Evolutionary conservation across 1,139 yeast genomes (phyloP), one percentile per base, ranked within the genome.

Genomic region (Suhomyces wounanorum): DNA sequence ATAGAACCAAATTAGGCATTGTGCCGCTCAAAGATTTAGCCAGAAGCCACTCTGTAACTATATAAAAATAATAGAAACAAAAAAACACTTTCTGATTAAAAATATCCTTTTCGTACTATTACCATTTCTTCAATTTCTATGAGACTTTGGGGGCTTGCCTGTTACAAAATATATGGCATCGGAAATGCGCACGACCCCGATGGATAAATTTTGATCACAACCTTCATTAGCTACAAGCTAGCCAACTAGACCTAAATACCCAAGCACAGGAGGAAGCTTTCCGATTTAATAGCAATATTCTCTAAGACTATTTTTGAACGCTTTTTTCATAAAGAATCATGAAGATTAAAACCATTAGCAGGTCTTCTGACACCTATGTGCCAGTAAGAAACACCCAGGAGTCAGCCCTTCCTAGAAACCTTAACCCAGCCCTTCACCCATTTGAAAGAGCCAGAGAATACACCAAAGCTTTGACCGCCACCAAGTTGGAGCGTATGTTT

Each of bases 381-480:
- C 98, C 98, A 0, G 97, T 89, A 36, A 78, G 92, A 58, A 90
- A 89, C 68, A 84, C 95, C 1, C 97, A 92, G 67, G 92, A 90
- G 60, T 85, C 94, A 3, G 82, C 96, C 21, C 71, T 90, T 49
- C 96, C 97, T 0, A 79, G 99, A 55, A 95, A 95, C 68, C 75
- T 95, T 63, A 87, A 94, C 64, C 97, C 99, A 2, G 96, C 96
- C 18, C 76, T 94, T 47, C 99, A 95, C 70, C 99, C 98, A 0
- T 94, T 94, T 64, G 98, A 95, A 70, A 79, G 98, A 59, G 97
- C 98, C 3, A 78, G 99, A 65, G 99, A 95, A 69, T 95, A 95
- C 64, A 89, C 97, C 16, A 82, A 92, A 59, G 99, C 99, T 1
- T 72, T 95, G 49, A 92, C 91, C 52, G 98, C 99, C 25, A 92